Evolutionary conservation across 2,329 filamentous ascomycete genomes (phyloP), one percentile per base, ranked within the genome.

Genomic region (Metarhizium guizhouense): DNA sequence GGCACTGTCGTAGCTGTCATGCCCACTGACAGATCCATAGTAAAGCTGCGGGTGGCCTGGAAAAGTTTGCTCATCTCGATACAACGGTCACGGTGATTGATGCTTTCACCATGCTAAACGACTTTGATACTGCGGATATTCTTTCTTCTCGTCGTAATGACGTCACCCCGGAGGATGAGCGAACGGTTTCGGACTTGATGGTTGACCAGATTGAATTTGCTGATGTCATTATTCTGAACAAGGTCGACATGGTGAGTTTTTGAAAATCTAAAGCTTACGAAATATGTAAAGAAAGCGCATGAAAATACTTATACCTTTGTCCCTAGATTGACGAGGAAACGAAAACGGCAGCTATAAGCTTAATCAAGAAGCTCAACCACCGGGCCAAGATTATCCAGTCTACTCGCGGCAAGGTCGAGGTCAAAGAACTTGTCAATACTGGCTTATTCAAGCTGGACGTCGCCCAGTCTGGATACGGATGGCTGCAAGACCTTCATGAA

Each of bases 131-230:
- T 0, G 76, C 78, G 1, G 84, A 90, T 56, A 77, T 90, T 14
- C 70, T 90, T 0, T 85, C 84, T 0, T 78, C 83, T 25, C 78
- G 86, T 2, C 82, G 75, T 13, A 76, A 84, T 5, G 83, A 86
- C 32, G 81, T 85, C 2, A 74, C 80, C 5, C 67, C 81, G 0
- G 86, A 90, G 60, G 87, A 90, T 57, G 85, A 90, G 60, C 74
- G 86, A 0, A 89, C 85, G 0, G 86, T 90, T 2, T 88, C 85
- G 0, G 86, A 90, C 60, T 75, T 90, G 0, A 87, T 89, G 78
- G 85, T 88, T 0, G 86, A 90, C 61, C 86, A 90, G 63, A 87
- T 90, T 57, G 87, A 90, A 68, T 90, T 90, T 61, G 85, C 86
- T 0, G 85, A 90, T 60, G 85, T 89, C 6, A 77, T 90, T 14